A percentile compares a stretch with the other conserved stretches of the same genome.
phyloP scores from a whole-genome alignment of 2,329 filamentous ascomycete species.

The Cordyceps javanica region DNA sequence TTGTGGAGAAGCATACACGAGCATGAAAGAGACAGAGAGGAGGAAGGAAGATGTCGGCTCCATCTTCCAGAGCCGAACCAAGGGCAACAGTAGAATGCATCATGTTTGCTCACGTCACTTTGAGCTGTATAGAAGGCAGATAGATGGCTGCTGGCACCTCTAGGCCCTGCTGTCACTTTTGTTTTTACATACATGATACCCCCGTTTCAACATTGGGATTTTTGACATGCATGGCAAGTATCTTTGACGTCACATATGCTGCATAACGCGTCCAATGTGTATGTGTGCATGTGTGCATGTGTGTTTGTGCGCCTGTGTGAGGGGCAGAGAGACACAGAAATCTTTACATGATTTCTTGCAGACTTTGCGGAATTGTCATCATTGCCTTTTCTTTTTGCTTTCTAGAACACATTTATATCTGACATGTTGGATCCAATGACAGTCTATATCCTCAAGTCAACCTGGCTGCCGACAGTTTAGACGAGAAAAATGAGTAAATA shows the following conservation, averaged over 20 bases:
- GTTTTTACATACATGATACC: constrained; percentile 6
- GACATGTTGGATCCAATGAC: background rate
- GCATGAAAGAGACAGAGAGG: background rate
- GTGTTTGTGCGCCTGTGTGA: too few species aligned
- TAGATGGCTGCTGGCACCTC: background rate
- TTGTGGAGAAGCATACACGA: background rate
- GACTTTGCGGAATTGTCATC: background rate
- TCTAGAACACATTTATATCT: background rate
- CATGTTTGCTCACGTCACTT: background rate
- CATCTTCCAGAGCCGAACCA: background rate
- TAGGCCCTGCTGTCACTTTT: background rate
- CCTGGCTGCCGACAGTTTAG: background rate
- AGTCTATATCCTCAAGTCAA: background rate
- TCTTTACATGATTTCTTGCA: background rate
- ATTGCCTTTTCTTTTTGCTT: background rate
- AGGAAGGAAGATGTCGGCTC: background rate
- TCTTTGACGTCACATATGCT: too few species aligned
- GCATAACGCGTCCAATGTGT: too few species aligned
- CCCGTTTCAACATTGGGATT: constrained; percentile 5
- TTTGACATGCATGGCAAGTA: background rate
- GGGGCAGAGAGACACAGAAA: too few species aligned
- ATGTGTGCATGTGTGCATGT: too few species aligned
- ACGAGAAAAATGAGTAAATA: background rate
- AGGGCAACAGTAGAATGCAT: background rate
- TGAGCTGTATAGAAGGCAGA: background rate